A percentile compares a stretch with the other conserved stretches of the same genome.
Evolutionary conservation across 2,329 filamentous ascomycete genomes (phyloP).

Genomic region (Rasamsonia emersonii): DNA sequence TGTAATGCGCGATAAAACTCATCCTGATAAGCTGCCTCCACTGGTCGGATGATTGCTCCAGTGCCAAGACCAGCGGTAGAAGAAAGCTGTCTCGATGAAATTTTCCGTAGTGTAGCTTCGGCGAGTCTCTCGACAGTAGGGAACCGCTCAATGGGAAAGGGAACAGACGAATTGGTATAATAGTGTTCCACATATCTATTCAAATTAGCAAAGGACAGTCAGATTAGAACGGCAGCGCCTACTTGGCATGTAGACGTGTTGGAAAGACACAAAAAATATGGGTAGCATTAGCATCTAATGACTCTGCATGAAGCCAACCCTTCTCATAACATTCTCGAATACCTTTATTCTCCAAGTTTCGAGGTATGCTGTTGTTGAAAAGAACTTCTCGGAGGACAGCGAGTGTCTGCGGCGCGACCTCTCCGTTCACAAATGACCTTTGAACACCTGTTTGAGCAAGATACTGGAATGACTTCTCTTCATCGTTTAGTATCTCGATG

Average conservation of each 20-base stretch:
- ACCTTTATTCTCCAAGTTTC: slow-evolving; percentile 6
- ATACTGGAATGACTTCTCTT: slow-evolving; percentile 3
- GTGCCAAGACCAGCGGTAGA: slow-evolving; percentile 4
- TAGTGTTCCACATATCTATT: slow-evolving; percentile 9
- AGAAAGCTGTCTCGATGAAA: slow-evolving; percentile 6
- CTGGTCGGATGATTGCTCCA: slow-evolving; percentile 3
- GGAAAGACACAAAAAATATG: slow-evolving; percentile 7
- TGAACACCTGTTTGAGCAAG: slow-evolving; percentile 4
- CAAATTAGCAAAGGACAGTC: slow-evolving; percentile 1
- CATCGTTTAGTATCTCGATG: slow-evolving; percentile 3
- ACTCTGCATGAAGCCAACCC: slow-evolving; percentile 8
- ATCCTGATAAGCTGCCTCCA: slow-evolving; percentile 9
- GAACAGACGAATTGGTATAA: slow-evolving; percentile 2
- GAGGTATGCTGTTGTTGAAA: slow-evolving; percentile 5
- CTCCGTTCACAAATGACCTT: slow-evolving; percentile 4
- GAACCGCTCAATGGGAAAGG: slow-evolving; percentile 8
- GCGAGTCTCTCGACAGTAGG: slow-evolving; percentile 5
- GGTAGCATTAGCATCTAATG: slow-evolving; percentile 1
- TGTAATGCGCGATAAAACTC: slow-evolving; percentile 9
- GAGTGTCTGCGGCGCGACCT: slow-evolving; percentile 2
- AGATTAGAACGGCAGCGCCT: slow-evolving; percentile 1
- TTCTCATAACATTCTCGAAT: slow-evolving; percentile 6
- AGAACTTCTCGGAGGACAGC: slow-evolving; percentile 8
- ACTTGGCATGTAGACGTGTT: slow-evolving; percentile 9
- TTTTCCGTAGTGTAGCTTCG: slow-evolving; percentile 5